Evolutionary conservation across 2,329 filamentous ascomycete genomes (phyloP).

Genomic region (Pestalotiopsis sp.): DNA sequence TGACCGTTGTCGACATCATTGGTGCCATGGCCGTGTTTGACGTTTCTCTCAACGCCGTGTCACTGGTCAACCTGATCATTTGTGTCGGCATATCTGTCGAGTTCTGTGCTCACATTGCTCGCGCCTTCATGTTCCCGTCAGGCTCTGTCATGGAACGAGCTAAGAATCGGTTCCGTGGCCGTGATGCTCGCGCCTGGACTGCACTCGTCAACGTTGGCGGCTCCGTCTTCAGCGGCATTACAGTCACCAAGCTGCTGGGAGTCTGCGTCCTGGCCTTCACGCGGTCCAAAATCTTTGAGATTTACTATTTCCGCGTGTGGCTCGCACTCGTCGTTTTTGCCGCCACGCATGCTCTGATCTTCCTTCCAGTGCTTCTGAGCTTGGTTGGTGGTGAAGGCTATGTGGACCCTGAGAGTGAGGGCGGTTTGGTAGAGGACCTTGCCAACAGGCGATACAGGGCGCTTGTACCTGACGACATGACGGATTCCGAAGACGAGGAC

Average conservation of each 20-base stretch:
- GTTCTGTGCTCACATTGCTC: constrained; percentile 95
- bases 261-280: constrained; percentile 94
- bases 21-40: constrained; percentile 89
- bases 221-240: constrained; percentile 95
- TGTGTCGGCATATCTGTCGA: constrained; percentile 96
- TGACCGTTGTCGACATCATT: constrained; percentile 93
- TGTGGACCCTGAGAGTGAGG: constrained; percentile 82
- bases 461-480: constrained; percentile 73
- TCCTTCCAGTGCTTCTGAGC: constrained; percentile 87
- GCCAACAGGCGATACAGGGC: constrained; percentile 78
- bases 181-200: constrained; percentile 87
- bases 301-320: constrained; percentile 99
- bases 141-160: constrained; percentile 80
- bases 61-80: constrained; percentile 93
- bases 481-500: constrained; percentile 47
- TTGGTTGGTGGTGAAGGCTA: constrained; percentile 87
- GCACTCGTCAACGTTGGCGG: constrained; percentile 93
- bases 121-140: constrained; percentile 93
- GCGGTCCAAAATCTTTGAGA: constrained; percentile 96
- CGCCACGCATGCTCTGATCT: constrained; percentile 84
- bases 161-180: constrained; percentile 75
- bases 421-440: constrained; percentile 87
- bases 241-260: constrained; percentile 90
- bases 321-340: constrained; percentile 88
- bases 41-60: constrained; percentile 93